phyloP scores from a whole-genome alignment of 2,329 filamentous ascomycete species.

The Ramularia endophylla region DNA sequence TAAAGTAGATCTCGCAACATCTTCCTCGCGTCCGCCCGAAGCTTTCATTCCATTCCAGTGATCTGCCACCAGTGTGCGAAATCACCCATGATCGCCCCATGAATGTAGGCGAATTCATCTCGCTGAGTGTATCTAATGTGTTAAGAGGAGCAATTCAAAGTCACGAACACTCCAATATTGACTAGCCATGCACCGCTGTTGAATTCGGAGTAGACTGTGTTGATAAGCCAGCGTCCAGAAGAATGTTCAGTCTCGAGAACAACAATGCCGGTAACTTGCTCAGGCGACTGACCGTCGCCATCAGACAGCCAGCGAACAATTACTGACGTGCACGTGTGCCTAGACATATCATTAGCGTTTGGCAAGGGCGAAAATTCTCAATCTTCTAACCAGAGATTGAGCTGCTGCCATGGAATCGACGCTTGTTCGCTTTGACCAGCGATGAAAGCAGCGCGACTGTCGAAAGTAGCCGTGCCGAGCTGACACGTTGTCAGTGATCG shows the following conservation, averaged over 20 bases:
- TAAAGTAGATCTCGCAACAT: not conserved
- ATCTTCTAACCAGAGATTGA: conserved; percentile 23
- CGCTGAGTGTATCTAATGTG: no score
- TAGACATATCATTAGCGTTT: not conserved
- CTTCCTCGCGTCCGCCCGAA: no score
- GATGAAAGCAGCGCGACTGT: conserved; percentile 21
- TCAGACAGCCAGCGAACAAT: conserved; percentile 26
- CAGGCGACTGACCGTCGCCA: conserved; percentile 16
- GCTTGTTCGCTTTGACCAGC: conserved; percentile 25
- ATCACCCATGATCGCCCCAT: no score
- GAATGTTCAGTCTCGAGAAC: conserved; percentile 23
- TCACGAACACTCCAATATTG: conserved; percentile 26
- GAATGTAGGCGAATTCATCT: no score
- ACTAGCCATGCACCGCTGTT: conserved; percentile 32
- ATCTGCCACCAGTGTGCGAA: no score
- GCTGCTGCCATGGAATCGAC: conserved; percentile 25
- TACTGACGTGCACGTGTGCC: conserved; percentile 28
- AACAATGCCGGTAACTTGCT: conserved; percentile 27
- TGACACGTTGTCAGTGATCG: conserved; percentile 5
- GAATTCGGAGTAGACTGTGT: conserved; percentile 31
- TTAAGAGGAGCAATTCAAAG: conserved; percentile 19
- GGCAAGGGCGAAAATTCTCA: not conserved
- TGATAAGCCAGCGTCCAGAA: conserved; percentile 25
- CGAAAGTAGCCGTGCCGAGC: conserved; percentile 25
- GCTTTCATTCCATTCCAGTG: no score